phyloP scores from a whole-genome alignment of 805 yeast genomes.

The Lipomyces yamanashiensis region DNA sequence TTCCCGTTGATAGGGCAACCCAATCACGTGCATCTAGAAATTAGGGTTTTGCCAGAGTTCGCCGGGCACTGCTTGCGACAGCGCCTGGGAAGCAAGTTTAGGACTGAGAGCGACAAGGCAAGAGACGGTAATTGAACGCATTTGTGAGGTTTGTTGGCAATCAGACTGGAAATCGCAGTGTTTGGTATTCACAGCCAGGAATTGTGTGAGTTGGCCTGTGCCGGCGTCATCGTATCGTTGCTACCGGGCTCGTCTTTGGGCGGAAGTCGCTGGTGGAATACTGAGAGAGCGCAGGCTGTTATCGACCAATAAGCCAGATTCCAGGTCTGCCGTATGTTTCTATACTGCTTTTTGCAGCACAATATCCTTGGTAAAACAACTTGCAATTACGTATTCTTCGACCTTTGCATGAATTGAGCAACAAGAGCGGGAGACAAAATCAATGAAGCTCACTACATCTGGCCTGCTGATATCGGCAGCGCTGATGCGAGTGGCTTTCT shows the following conservation, averaged over 20 bases:
- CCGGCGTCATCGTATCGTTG: no score
- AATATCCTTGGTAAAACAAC: not conserved
- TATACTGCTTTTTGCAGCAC: not conserved
- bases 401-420: slow-evolving; percentile 2
- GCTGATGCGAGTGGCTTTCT: slow-evolving; percentile 61
- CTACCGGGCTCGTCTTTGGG: no score
- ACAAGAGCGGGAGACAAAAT: not conserved
- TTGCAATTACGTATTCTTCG: not conserved
- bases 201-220: no score
- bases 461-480: slow-evolving; percentile 26
- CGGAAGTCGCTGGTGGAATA: no score
- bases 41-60: not conserved
- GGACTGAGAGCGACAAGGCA: not conserved
- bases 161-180: no score
- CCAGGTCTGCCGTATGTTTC: no score
- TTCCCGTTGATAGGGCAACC: slow-evolving; percentile 9
- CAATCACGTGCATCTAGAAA: not conserved
- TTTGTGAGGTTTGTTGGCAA: no score
- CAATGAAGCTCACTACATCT: slow-evolving; percentile 31
- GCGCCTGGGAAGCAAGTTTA: no score
- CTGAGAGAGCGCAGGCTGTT: no score
- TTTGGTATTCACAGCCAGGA: no score
- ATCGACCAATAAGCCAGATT: no score
- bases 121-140: no score
- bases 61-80: not conserved